Percentiles rank a stretch among this genome's conserved stretches.
These are phyloP conservation scores for Fusarium brachygibbosum DNA, from an alignment of 2,329 filamentous ascomycete species.

Conservation along the genomic window DNA sequence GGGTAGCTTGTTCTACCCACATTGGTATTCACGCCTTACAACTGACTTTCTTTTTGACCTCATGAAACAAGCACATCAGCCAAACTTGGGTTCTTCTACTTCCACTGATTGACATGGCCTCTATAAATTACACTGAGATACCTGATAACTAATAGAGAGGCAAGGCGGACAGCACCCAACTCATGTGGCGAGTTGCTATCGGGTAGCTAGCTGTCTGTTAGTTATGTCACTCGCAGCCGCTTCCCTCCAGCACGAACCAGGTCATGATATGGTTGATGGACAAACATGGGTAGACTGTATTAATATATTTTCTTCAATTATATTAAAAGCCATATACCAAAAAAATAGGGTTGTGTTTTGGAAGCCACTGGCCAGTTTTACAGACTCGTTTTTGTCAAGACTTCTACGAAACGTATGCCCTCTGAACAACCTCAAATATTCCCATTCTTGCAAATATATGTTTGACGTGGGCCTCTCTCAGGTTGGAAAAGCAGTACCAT, in stretches of 20 bases:
- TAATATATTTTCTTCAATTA: no score
- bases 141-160: not conserved
- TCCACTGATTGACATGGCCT: not conserved
- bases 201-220: not conserved
- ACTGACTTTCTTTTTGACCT: not conserved
- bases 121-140: not conserved
- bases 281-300: no score
- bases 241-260: not conserved
- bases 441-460: not conserved
- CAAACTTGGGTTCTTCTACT: not conserved
- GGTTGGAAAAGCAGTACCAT: not conserved
- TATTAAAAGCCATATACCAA: no score
- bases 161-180: not conserved
- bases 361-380: not conserved
- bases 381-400: not conserved
- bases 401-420: rapidly evolving
- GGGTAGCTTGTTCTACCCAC: not conserved
- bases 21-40: not conserved
- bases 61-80: not conserved
- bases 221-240: rapidly evolving
- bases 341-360: not conserved
- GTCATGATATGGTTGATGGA: not conserved
- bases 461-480: no score
- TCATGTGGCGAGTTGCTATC: not conserved
- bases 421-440: not conserved